Percentiles rank a stretch among this genome's conserved stretches.
Evolutionary conservation across 768 basidiomycete species (phyloP).

Genomic region (Hemileccinum rubropunctum): DNA sequence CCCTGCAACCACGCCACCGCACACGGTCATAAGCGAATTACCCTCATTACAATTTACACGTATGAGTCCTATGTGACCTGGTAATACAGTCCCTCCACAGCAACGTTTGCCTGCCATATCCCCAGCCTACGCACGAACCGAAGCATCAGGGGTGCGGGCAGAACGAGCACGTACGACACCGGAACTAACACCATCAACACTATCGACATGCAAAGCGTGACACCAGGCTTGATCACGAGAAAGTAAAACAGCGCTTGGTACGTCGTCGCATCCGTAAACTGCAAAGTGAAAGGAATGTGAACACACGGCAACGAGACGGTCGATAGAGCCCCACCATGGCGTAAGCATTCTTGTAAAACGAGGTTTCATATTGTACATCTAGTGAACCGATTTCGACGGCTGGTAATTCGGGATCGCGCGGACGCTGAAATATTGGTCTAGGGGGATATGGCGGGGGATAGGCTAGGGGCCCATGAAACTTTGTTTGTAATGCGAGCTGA

Average conservation of each 20-base stretch:
- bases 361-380: slow-evolving; percentile 50
- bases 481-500: slow-evolving; percentile 64
- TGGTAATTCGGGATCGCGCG: slow-evolving; percentile 44
- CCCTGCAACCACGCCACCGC: slow-evolving; percentile 27
- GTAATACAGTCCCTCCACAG: slow-evolving; percentile 64
- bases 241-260: slow-evolving; percentile 89
- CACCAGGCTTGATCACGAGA: slow-evolving; percentile 80
- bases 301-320: not conserved
- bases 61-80: slow-evolving; percentile 27
- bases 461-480: slow-evolving; percentile 66
- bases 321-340: slow-evolving; percentile 60
- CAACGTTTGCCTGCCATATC: slow-evolving; percentile 81
- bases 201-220: slow-evolving; percentile 66
- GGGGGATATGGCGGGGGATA: slow-evolving; percentile 65
- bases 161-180: slow-evolving; percentile 53
- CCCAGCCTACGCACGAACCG: slow-evolving; percentile 65
- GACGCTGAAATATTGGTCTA: slow-evolving; percentile 71
- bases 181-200: slow-evolving; percentile 54
- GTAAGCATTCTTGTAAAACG: slow-evolving; percentile 80
- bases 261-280: slow-evolving; percentile 82
- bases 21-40: slow-evolving; percentile 19
- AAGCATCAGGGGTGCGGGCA: slow-evolving; percentile 68
- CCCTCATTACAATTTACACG: not conserved
- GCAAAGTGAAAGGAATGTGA: slow-evolving; percentile 5
- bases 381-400: slow-evolving; percentile 48